Conservation (phyloP, 192 early-diverging fungal species). For the Linnemannia zychae region DNA sequence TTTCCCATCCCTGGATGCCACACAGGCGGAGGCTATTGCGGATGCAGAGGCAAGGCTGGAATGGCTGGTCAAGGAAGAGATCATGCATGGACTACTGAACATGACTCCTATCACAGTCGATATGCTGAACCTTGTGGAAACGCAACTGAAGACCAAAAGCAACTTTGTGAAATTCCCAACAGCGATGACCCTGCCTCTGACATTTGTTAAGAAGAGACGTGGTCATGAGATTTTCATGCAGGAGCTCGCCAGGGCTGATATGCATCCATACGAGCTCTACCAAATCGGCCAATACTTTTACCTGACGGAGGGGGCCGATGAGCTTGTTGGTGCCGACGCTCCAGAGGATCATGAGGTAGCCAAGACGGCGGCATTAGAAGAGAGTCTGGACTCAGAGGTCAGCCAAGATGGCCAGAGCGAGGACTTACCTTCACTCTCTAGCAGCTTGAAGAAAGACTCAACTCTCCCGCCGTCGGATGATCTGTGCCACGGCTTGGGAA, state of each 20-base stretch:
- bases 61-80: slow-evolving; percentile 79
- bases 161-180: slow-evolving; percentile 71
- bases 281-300: slow-evolving; percentile 68
- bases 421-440: slow-evolving; percentile 33
- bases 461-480: slow-evolving; percentile 48
- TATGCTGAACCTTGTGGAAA: slow-evolving; percentile 63
- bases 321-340: background rate
- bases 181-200: slow-evolving; percentile 60
- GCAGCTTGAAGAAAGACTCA: slow-evolving; percentile 1
- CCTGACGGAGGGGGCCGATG: slow-evolving; percentile 55
- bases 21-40: slow-evolving; percentile 70
- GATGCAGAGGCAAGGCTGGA: slow-evolving; percentile 71
- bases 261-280: slow-evolving; percentile 62
- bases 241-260: slow-evolving; percentile 60
- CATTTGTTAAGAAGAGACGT: slow-evolving; percentile 63
- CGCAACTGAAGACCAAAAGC: slow-evolving; percentile 66
- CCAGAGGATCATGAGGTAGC: slow-evolving; percentile 1
- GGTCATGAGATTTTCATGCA: slow-evolving; percentile 67
- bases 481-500: slow-evolving; percentile 66
- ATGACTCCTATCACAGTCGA: slow-evolving; percentile 66
- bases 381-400: background rate
- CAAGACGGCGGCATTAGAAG: slow-evolving; percentile 12
- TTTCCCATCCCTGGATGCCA: slow-evolving; percentile 43
- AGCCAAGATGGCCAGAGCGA: slow-evolving; percentile 10
- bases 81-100: slow-evolving; percentile 77